A percentile compares a stretch with the other conserved stretches of the same genome.
Conservation (phyloP, 2,329 filamentous ascomycete species). For the Ophiosphaerella korrae region DNA sequence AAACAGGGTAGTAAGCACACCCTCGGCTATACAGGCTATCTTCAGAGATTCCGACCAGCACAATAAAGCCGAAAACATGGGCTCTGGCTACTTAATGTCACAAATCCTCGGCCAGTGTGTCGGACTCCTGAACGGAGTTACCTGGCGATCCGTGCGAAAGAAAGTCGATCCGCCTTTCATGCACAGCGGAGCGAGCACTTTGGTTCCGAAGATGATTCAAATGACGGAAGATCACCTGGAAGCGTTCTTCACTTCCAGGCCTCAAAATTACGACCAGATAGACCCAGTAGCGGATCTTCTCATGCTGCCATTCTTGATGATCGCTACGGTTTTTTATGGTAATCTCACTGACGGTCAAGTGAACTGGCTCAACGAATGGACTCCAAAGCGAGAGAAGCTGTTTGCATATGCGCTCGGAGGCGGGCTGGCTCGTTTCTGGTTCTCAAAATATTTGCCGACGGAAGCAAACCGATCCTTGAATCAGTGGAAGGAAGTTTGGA, state of each 20-base stretch:
- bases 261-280: not conserved
- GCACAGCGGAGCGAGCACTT: not conserved
- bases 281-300: constrained; percentile 40
- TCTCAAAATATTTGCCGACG: constrained; percentile 33
- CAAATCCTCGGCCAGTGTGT: constrained; percentile 52
- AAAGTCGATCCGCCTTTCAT: not conserved
- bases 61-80: constrained; percentile 48
- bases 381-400: constrained; percentile 37
- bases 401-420: constrained; percentile 44
- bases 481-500: constrained; percentile 14
- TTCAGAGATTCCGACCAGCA: constrained; percentile 53
- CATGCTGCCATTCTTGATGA: constrained; percentile 48
- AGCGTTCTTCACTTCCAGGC: not conserved
- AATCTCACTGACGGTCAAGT: constrained; percentile 25
- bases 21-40: constrained; percentile 32
- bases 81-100: constrained; percentile 48
- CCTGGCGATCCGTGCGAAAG: constrained; percentile 24
- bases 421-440: constrained; percentile 37
- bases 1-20: not conserved
- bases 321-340: constrained; percentile 48
- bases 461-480: constrained; percentile 24
- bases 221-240: not conserved
- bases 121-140: constrained; percentile 40
- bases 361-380: constrained; percentile 26
- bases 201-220: not conserved